Evolutionary conservation across 176 grass and related monocot genomes (phyloP), one percentile per base, ranked within the genome.

Genomic region (Echinochloa phyllopogon): DNA sequence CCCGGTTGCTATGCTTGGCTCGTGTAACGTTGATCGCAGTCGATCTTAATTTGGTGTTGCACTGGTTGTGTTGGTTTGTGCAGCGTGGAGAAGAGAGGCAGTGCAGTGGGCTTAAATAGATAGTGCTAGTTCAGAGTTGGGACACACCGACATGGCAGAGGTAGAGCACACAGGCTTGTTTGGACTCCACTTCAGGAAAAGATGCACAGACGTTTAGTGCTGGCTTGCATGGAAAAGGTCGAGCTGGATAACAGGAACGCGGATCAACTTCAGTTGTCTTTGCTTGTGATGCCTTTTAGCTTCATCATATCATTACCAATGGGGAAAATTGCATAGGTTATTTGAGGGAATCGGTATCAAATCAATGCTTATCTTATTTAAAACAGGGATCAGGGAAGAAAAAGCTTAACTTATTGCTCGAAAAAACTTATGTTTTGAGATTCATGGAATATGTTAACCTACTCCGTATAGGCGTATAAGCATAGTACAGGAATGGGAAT

Each of bases 51-150:
- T 50, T 71, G 11, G 38, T 42, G 67, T 70, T 12, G 39, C 16
- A 10, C 24, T 59, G 44, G n/a, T 29, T 20, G 16, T 18, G 17
- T 37, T 27, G 23, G 75, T 49, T 18, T 20, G 25, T 37, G 82
- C 21, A 41, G 65, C 29, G 21, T 56, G 17, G 53, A 17, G 55
- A 58, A 17, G 17, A 55, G 51, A 58, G 55, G 21, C 6, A n/a
- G 55, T 58, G 56, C 42, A 16, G n/a, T 72, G 40, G 40, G 60
- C 20, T 89, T 89, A 79, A 33, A 84, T 89, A 89, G 59, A 65
- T 45, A 3, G 20, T 16, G 27, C n/a, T 18, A 24, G 15, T 20
- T 12, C 6, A 3, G 38, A 75, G 27, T 76, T 60, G 40, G 61
- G 72, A 68, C 86, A 76, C 23, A 20, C 40, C 9, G 72, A 76